phyloP scores from a whole-genome alignment of 202 grass and related monocot species.

The Bolboschoenoplectus hybrid region DNA sequence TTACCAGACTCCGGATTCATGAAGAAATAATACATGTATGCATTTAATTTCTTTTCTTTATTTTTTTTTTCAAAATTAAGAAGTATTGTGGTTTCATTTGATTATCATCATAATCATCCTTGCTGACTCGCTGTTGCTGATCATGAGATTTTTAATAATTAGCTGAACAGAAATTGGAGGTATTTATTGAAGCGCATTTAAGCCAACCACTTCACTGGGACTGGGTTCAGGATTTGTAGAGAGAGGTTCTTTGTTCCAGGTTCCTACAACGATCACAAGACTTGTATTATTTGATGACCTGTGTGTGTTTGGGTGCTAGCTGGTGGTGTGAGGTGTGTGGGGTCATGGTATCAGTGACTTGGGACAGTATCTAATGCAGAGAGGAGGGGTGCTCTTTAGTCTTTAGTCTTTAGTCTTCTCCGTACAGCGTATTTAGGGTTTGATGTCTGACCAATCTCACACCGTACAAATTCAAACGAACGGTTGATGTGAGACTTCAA shows the following conservation, averaged over 20 bases:
- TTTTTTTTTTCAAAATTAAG: too few species aligned
- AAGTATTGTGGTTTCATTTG: too few species aligned
- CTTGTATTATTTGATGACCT: not conserved
- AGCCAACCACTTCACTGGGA: slow-evolving; percentile 19
- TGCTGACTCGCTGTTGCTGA: not conserved
- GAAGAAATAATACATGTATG: too few species aligned
- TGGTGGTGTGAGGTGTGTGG: not conserved
- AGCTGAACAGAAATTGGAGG: slow-evolving; percentile 25
- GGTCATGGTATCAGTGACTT: not conserved
- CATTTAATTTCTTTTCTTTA: too few species aligned
- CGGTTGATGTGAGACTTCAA: slow-evolving; percentile 19
- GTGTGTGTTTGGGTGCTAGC: not conserved
- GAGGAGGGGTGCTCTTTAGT: too few species aligned
- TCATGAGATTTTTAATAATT: not conserved
- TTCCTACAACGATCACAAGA: not conserved
- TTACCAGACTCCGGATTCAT: not conserved
- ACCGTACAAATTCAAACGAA: slow-evolving; percentile 46
- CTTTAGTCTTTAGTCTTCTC: not conserved
- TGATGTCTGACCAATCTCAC: slow-evolving; percentile 6
- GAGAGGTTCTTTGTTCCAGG: not conserved
- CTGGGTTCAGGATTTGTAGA: not conserved
- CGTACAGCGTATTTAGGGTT: slow-evolving; percentile 59
- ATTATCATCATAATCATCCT: too few species aligned
- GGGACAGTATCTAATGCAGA: not conserved
- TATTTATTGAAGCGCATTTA: slow-evolving; percentile 22